Evolutionary conservation across 805 yeast genomes (phyloP).

Genomic region (Saturnispora serradocipensis): DNA sequence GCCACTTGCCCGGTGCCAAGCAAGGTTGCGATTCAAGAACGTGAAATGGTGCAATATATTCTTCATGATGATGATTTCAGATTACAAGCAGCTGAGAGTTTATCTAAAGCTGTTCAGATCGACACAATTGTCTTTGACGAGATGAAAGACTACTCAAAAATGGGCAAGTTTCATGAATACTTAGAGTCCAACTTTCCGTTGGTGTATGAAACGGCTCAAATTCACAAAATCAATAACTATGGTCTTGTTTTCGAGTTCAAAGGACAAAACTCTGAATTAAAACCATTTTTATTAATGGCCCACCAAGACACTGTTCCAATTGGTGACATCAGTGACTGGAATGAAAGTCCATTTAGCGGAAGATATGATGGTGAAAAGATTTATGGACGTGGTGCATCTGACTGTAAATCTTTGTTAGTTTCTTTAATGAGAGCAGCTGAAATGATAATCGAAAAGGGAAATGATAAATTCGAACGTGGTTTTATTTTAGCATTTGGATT

Average conservation of each 20-base stretch:
- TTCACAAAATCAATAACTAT: constrained; percentile 49
- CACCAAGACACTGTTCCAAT: constrained; percentile 82
- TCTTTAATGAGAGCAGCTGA: constrained; percentile 64
- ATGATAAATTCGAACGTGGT: constrained; percentile 48
- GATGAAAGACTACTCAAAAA: constrained; percentile 15
- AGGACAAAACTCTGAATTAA: constrained; percentile 42
- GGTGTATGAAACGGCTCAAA: constrained; percentile 34
- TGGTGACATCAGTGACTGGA: constrained; percentile 49
- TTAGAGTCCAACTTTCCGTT: constrained; percentile 14
- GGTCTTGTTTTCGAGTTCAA: constrained; percentile 60
- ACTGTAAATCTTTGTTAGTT: constrained; percentile 62
- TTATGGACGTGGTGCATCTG: constrained; percentile 74
- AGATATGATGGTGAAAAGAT: constrained; percentile 55
- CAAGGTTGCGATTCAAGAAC: constrained; percentile 15
- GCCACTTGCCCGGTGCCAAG: constrained; percentile 21
- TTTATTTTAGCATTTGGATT: constrained; percentile 61
- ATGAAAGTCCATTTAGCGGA: constrained; percentile 57
- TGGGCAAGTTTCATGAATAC: constrained; percentile 18
- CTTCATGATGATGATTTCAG: constrained; percentile 28
- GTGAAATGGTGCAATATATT: constrained; percentile 19
- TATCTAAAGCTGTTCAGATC: constrained; percentile 42
- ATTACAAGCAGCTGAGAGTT: constrained; percentile 30
- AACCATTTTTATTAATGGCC: constrained; percentile 64
- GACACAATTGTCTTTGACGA: constrained; percentile 37
- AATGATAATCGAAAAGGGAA: constrained; percentile 37